Evolutionary conservation across 108 stramenopile species (phyloP), one percentile per base, ranked within the genome.

Genomic region (Aureococcus anophagefferens): DNA sequence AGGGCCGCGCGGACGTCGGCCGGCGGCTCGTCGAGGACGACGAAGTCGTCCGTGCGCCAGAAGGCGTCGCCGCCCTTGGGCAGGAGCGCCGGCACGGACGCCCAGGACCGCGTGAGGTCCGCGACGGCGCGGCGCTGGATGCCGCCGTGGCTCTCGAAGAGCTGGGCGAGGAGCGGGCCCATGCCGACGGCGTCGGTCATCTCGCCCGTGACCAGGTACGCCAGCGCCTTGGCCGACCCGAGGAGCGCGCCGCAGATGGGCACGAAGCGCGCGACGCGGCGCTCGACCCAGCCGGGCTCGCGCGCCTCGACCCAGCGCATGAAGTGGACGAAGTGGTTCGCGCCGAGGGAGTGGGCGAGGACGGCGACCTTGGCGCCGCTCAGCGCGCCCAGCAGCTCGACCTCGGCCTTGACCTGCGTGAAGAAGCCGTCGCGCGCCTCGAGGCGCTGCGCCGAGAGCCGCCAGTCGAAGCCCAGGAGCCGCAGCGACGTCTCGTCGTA

Each of bases 221-320:
- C 81, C 14, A 86, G 78, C 0, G 89, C 80, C 79, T 94, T 94
- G 30, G 87, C 84, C 44, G 87, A 89, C 33, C 93, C 93, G 40
- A 94, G 79, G 7, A 93, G 79, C 30, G 93, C 76, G n/a, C 93
- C 93, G 17, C 91, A 91, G 36, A 94, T 91, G 68, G 90, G 92
- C 45, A 93, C 81, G 70, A 86, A 89, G 0, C 87, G 70, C 44
- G 87, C 88, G n/a, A 92, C 70, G 72, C 91, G 79, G 32, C 84
- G 79, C 46, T 90, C 89, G 1, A 91, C 88, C 93, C 93, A 94
- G 37, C 37, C 37, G 7, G 37, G 7, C 7, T 4, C 37, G 14
- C 70, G 64, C 62, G 75, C 69, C 5, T 80, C 83, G 33, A 94
- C 91, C 93, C 93, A 94, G 34, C 82, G 76, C 64, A 91, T 85